Evolutionary conservation across 371 early-diverging fungal species (phyloP).

Genomic region (Funneliformis caledonium): DNA sequence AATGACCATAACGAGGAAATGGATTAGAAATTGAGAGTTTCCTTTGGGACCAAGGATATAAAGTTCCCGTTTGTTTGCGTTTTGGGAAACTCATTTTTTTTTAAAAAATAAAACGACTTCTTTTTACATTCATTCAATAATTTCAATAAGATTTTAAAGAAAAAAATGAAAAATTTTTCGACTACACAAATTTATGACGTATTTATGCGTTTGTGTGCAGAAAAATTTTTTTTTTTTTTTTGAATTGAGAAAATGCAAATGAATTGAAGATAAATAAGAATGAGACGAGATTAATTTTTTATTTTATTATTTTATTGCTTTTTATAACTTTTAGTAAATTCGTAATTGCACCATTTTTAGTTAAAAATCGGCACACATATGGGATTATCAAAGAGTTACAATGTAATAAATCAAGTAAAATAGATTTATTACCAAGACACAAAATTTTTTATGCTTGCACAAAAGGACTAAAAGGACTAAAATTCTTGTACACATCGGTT

Average conservation of each 20-base stretch:
- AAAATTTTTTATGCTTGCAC: too few relatives aligned
- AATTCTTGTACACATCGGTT: too few relatives aligned
- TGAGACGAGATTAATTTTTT: too few relatives aligned
- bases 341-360: not conserved
- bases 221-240: too few relatives aligned
- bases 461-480: too few relatives aligned
- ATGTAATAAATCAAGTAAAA: too few relatives aligned
- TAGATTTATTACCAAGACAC: too few relatives aligned
- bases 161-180: not conserved
- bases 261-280: too few relatives aligned
- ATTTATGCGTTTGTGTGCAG: not conserved
- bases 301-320: too few relatives aligned
- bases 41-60: slow-evolving; percentile 36
- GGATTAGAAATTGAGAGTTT: slow-evolving; percentile 18
- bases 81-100: not conserved
- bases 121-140: not conserved
- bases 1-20: slow-evolving; percentile 35
- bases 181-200: not conserved
- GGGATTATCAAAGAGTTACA: too few relatives aligned
- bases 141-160: not conserved
- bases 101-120: not conserved
- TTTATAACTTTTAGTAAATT: too few relatives aligned
- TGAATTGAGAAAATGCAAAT: not conserved
- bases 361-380: too few relatives aligned
- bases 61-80: not conserved